Base-by-base conservation (phyloP, 306 rosid species). In the Quercus alba region DNA sequence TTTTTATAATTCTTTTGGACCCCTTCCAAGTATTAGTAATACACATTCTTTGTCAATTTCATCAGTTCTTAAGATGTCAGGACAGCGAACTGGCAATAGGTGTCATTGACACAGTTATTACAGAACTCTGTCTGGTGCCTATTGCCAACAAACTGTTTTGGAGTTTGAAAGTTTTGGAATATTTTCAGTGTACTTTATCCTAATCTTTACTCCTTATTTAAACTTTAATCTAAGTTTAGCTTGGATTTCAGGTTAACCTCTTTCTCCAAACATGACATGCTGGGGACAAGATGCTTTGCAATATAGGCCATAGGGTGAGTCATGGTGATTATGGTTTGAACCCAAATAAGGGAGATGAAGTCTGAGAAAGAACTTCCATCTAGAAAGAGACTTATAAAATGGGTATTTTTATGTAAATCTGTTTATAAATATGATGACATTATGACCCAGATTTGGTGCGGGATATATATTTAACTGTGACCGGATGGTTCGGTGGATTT, bases 271-370 rank as follows among this genome's bases (percentile, higher is more conserved):
- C 51, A 80, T 84, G 97, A 88, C 61, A 78, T 84, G 89, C 88
- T 83, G 93, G 90, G 94, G 89, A 81, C 80, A 76, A 85, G 92
- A 89, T 80, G 91, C 89, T 75, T 74, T 56, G 85, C 80, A 30
- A 13, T 26, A 33, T 10, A 44, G 18, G 70, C 70, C 51, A 76
- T 52, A 69, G 72, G 23, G 75, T 69, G 71, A 78, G 76, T 72
- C 75, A 52, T 81, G 77, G 71, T 31, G 61, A 52, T 75, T 80
- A 41, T 72, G 75, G 72, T 78, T 23, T 73, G 78, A 54, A 81
- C 57, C 80, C 75, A 44, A 83, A 86, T 84, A 85, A 86, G 73
- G 21, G 12, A 69, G 74, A 77, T 77, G 20, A 72, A 66, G 78
- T 75, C 55, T 28, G 41, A 70, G 59, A 83, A 76, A 79, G 73